Evolutionary conservation across 2,329 filamentous ascomycete genomes (phyloP).

Genomic region (Neoascochyta sp.): DNA sequence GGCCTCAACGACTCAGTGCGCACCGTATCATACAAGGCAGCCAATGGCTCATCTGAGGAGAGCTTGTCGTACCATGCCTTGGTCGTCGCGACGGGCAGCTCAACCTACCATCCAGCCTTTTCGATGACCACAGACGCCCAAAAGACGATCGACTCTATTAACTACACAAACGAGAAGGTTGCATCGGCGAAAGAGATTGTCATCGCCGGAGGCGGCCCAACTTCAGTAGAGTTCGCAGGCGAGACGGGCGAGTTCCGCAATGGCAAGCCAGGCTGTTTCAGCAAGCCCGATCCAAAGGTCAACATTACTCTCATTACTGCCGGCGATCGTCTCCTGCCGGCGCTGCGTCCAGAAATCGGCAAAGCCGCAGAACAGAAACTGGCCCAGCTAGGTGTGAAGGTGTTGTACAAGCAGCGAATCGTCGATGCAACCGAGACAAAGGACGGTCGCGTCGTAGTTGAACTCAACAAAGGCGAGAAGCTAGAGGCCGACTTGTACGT

Average conservation of each 20-base stretch:
- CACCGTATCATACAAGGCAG: constrained; percentile 43
- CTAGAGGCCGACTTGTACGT: constrained; percentile 53
- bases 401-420: constrained; percentile 41
- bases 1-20: constrained; percentile 44
- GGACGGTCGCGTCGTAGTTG: constrained; percentile 41
- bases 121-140: constrained; percentile 39
- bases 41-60: constrained; percentile 18
- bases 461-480: constrained; percentile 43
- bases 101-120: constrained; percentile 44
- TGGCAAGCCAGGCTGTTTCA: constrained; percentile 42
- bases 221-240: constrained; percentile 49
- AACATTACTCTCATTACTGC: constrained; percentile 47
- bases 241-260: constrained; percentile 46
- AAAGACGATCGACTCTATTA: constrained; percentile 28
- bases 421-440: constrained; percentile 15
- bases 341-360: constrained; percentile 40
- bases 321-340: constrained; percentile 39
- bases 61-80: constrained; percentile 52
- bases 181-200: constrained; percentile 43
- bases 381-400: constrained; percentile 46
- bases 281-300: constrained; percentile 23
- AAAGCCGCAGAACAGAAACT: constrained; percentile 47
- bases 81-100: constrained; percentile 54
- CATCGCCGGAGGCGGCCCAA: constrained; percentile 49
- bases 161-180: constrained; percentile 35